Conservation (phyloP, 2,329 filamentous ascomycete species). For the Beauveria brongniartii region DNA sequence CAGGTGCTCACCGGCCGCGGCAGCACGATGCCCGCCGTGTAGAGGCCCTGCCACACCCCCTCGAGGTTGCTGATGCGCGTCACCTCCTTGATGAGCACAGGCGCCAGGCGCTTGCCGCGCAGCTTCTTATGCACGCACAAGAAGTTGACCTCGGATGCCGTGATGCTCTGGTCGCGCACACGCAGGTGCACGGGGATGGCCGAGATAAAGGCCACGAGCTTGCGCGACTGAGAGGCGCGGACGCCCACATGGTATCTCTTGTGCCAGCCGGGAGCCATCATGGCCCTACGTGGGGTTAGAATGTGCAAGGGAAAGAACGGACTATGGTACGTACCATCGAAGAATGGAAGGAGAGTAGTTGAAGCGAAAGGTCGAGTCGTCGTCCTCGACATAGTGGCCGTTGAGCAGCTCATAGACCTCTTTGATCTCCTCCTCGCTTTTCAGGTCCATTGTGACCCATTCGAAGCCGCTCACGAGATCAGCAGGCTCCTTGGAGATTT, state of each 20-base stretch:
- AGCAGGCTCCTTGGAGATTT: constrained; percentile 70
- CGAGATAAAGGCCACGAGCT: constrained; percentile 92
- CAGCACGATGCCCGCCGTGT: constrained; percentile 85
- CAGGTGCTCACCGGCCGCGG: constrained; percentile 89
- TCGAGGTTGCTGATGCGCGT: constrained; percentile 83
- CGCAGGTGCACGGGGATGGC: constrained; percentile 80
- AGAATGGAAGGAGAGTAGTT: constrained; percentile 87
- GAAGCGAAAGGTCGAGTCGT: constrained; percentile 95
- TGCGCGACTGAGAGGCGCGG: constrained; percentile 70
- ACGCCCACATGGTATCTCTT: constrained; percentile 95
- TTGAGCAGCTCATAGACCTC: constrained; percentile 89
- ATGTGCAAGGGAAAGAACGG: background rate
- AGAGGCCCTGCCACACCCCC: constrained; percentile 89
- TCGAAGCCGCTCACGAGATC: constrained; percentile 77
- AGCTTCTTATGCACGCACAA: constrained; percentile 98
- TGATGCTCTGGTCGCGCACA: constrained; percentile 66
- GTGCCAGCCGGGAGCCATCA: constrained; percentile 91
- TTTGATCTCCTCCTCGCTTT: constrained; percentile 66
- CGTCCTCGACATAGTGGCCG: constrained; percentile 94
- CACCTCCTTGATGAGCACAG: constrained; percentile 95
- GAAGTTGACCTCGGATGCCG: constrained; percentile 93
- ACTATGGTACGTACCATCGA: constrained; percentile 57
- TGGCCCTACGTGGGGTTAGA: constrained; percentile 52
- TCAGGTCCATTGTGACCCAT: constrained; percentile 87
- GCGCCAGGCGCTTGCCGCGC: constrained; percentile 82